Conservation (phyloP, 2,329 filamentous ascomycete species). For the Pseudovirgaria hyperparasitica region DNA sequence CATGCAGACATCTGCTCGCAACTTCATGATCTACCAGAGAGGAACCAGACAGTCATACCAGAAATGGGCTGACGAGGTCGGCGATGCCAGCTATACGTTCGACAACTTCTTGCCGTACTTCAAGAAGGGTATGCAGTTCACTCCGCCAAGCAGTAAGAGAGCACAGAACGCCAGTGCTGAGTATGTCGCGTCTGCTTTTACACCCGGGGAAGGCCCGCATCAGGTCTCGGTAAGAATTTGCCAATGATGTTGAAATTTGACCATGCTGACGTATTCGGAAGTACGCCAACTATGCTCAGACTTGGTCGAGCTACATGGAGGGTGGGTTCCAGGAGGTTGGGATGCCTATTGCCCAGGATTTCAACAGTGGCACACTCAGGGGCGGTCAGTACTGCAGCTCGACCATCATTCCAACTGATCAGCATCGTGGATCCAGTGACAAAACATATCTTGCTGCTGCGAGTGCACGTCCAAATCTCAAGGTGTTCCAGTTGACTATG, state of each 20-base stretch:
- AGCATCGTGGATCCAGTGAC: conserved; percentile 12
- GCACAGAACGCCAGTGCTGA: conserved; percentile 6
- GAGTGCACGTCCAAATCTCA: conserved; percentile 1
- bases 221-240: too few relatives aligned
- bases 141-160: conserved; percentile 10
- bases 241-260: too few relatives aligned
- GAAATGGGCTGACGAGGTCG: conserved; percentile 17
- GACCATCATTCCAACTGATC: conserved; percentile 17
- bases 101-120: conserved; percentile 17
- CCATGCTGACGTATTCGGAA: too few relatives aligned
- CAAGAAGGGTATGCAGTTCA: conserved; percentile 15
- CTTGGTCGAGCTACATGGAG: conserved; percentile 13
- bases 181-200: conserved; percentile 10
- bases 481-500: conserved; percentile 19
- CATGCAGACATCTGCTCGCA: conserved; percentile 11
- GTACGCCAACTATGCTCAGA: conserved; percentile 16
- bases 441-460: conserved; percentile 2
- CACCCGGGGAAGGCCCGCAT: conserved; percentile 9
- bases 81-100: conserved; percentile 17
- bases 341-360: conserved; percentile 8
- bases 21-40: conserved; percentile 16
- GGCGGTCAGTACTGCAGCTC: conserved; percentile 12
- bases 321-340: conserved; percentile 12
- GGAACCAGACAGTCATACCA: conserved; percentile 10
- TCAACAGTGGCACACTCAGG: conserved; percentile 12